Evolutionary conservation across 2,329 filamentous ascomycete species (phyloP), one percentile per base, ranked within the genome.

Genomic region (Amauroascus verrucosus): DNA sequence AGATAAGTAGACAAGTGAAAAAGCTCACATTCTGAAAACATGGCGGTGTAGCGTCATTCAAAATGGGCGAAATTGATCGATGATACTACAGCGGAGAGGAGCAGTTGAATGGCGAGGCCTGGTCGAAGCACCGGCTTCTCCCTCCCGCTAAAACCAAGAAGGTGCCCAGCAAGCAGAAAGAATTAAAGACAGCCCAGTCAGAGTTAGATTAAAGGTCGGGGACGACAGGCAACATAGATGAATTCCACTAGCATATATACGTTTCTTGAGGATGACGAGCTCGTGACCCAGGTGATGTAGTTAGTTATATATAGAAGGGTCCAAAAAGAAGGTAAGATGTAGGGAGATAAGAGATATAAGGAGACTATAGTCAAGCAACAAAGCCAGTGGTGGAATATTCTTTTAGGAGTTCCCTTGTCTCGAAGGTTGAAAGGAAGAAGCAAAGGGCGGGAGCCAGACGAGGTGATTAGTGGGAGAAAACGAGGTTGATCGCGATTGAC

Each of bases 11-110:
- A 46, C 26, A 33, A 24, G n/a, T 35, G 6, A 16, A 32, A 41
- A 4, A 38, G 22, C 56, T 46, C 53, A 60, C 58, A 60, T 58
- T 60, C 58, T 43, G 58, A 60, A 37, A 60, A 60, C 58, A 60
- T 60, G 40, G 45, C 41, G 33, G 20, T 44, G 11, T 32, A 16
- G 11, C 32, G 22, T 35, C 35, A 47, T 51, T 45, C 41, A 48
- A 24, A 37, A 13, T 24, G 41, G 8, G 3, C 24, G 14, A 3
- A 13, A n/a, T 45, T 26, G 22, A n/a, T 18, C 14, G 20, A 16
- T 9, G 30, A 11, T 24, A 20, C n/a, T 33, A n/a, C 6, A 45
- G 40, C 13, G 13, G 41, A 52, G 49, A 45, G 40, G 4, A 52
- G 49, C 40, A 43, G 35, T 48, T 22, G 9, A 48, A 40, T 22